phyloP scores from a whole-genome alignment of 2,329 filamentous ascomycete species.

The Monilinia fructicola region DNA sequence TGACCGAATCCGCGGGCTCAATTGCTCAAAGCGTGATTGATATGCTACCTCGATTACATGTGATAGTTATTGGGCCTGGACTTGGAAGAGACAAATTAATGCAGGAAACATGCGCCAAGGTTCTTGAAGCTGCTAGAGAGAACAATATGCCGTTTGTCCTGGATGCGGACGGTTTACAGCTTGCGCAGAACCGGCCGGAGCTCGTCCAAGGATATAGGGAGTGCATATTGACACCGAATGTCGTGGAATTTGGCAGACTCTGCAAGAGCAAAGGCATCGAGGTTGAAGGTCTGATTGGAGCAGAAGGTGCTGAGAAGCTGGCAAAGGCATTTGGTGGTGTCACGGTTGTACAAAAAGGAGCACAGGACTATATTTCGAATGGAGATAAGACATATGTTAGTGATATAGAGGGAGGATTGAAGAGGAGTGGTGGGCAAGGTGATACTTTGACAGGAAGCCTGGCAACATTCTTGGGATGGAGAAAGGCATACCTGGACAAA shows the following conservation, averaged over 20 bases:
- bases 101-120: slow-evolving; percentile 77
- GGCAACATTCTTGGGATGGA: slow-evolving; percentile 85
- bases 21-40: slow-evolving; percentile 69
- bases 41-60: slow-evolving; percentile 84
- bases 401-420: slow-evolving; percentile 77
- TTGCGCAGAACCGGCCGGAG: slow-evolving; percentile 73
- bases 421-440: slow-evolving; percentile 91
- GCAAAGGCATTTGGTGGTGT: slow-evolving; percentile 80
- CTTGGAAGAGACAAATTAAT: slow-evolving; percentile 87
- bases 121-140: slow-evolving; percentile 76
- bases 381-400: slow-evolving; percentile 72
- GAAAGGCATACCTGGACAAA: slow-evolving; percentile 79
- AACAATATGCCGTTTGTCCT: slow-evolving; percentile 76
- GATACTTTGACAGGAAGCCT: slow-evolving; percentile 90
- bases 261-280: slow-evolving; percentile 74
- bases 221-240: slow-evolving; percentile 90
- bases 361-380: slow-evolving; percentile 78
- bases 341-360: slow-evolving; percentile 87
- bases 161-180: slow-evolving; percentile 82
- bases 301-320: slow-evolving; percentile 59
- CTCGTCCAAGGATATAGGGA: slow-evolving; percentile 77
- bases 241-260: slow-evolving; percentile 85
- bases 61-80: slow-evolving; percentile 88
- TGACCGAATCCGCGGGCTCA: slow-evolving; percentile 55
- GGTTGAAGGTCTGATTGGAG: slow-evolving; percentile 44